These are phyloP conservation scores for Thalassia testudinum DNA, from an alignment of 116 monocot genomes.

Conservation along the genomic window DNA sequence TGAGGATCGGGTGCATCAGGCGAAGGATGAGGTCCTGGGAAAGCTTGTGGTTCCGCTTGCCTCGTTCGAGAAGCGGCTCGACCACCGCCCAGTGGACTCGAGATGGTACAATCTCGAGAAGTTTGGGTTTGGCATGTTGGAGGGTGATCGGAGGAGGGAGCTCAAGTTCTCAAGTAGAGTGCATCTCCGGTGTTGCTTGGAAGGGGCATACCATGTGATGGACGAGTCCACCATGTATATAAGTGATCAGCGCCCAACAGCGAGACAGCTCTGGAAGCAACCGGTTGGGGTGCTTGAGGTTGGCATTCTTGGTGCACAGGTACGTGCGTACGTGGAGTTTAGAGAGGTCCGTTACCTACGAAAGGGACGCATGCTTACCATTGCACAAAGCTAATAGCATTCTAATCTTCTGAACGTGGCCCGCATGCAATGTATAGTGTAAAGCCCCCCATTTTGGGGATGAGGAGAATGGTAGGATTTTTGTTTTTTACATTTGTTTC, in stretches of 20 bases:
- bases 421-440: too few species aligned
- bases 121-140: conserved; percentile 32
- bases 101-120: conserved; percentile 77
- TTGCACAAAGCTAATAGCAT: too few species aligned
- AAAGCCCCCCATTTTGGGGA: too few species aligned
- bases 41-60: conserved; percentile 29
- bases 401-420: too few species aligned
- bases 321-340: too few species aligned
- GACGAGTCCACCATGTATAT: conserved; percentile 75
- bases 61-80: conserved; percentile 51
- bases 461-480: too few species aligned
- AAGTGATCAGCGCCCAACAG: conserved; percentile 63
- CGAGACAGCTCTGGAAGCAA: conserved; percentile 70
- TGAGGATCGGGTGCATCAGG: conserved; percentile 38
- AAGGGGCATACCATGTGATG: conserved; percentile 86
- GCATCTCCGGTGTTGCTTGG: conserved; percentile 63
- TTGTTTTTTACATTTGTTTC: too few species aligned
- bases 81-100: conserved; percentile 53
- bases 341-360: too few species aligned
- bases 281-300: conserved; percentile 67
- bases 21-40: conserved; percentile 71
- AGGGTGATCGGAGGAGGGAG: conserved; percentile 42
- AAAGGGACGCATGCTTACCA: too few species aligned
- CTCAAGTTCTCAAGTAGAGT: conserved; percentile 55
- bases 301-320: conserved; percentile 35